Base-by-base conservation (phyloP, 108 stramenopile species). In the Cyclotella atomus region DNA sequence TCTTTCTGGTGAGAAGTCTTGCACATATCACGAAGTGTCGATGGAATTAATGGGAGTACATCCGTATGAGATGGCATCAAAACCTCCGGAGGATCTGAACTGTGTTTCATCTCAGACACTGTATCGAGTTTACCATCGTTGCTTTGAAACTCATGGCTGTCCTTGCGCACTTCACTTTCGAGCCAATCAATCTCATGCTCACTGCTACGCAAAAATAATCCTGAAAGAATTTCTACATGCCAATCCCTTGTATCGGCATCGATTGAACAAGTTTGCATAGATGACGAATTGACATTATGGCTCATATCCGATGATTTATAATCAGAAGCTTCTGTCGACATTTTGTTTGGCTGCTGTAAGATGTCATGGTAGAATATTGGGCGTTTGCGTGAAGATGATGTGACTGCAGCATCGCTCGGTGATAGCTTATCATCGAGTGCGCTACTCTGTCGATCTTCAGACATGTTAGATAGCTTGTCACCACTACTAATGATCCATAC, bases 1-100 rank as follows among this genome's bases (percentile, higher is more conserved):
- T 50, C 45, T 49, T 47, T 45, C 25, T 46, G 17, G 17, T 65
- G 29, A 14, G 45, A 29, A 5, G 25, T 20, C 3, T 3, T 23
- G 9, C 21, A 49, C 2, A 63, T 6, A 38, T 34, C 47, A 24
- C 62, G 72, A 24, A 73, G 62, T 21, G 54, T 35, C 1, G 23
- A 27, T 36, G 72, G 72, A 44, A 65, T 65, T 21, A 64, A 46
- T 17, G 63, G 44, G 15, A 74, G 54, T 3, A 74, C n/a, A n/a
- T n/a, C n/a, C n/a, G n/a, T n/a, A n/a, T n/a, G n/a, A n/a, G n/a
- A n/a, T n/a, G n/a, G n/a, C n/a, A n/a, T n/a, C n/a, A n/a, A n/a
- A n/a, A n/a, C n/a, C n/a, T n/a, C n/a, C n/a, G n/a, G n/a, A n/a
- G n/a, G n/a, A n/a, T n/a, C n/a, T n/a, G n/a, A n/a, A n/a, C n/a